phyloP scores from a whole-genome alignment of 164 flowering plant species.

The Kalanchoe fedtschenkoi region DNA sequence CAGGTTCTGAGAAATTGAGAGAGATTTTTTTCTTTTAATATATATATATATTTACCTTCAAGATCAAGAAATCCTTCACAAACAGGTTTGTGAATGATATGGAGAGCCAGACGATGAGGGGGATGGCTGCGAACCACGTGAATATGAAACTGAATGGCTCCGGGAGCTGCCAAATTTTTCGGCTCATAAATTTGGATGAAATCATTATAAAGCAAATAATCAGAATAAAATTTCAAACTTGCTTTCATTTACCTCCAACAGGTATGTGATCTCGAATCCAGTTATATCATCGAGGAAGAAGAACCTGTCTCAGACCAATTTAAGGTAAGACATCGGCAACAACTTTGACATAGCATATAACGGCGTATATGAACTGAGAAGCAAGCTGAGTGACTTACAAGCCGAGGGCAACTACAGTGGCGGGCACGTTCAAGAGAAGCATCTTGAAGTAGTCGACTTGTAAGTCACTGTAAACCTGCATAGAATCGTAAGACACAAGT shows the following conservation, averaged over 20 bases:
- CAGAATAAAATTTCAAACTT: too few relatives aligned
- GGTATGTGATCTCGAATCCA: constrained; percentile 87
- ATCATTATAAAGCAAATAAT: too few relatives aligned
- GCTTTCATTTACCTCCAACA: constrained; percentile 72
- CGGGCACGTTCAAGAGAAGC: constrained; percentile 87
- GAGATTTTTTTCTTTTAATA: too few relatives aligned
- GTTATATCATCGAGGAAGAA: constrained; percentile 96
- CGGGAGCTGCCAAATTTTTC: constrained; percentile 62
- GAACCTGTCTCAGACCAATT: constrained; percentile 40
- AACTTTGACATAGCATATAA: too few relatives aligned
- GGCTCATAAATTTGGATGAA: background rate
- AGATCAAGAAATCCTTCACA: constrained; percentile 68
- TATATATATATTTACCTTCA: constrained; percentile 59
- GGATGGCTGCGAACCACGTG: constrained; percentile 99
- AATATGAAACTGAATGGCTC: constrained; percentile 98
- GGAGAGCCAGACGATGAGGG: constrained; percentile 57
- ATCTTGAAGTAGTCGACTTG: constrained; percentile 87
- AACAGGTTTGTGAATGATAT: constrained; percentile 48
- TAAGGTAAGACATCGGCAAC: background rate
- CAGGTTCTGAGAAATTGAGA: background rate
- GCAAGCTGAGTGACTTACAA: constrained; percentile 66
- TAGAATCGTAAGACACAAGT: too few relatives aligned
- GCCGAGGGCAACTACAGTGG: constrained; percentile 72
- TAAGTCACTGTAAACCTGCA: constrained; percentile 89
- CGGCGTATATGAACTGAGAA: background rate